Base-by-base conservation (phyloP, 116 monocot species). In the Dioscorea cayenensis region DNA sequence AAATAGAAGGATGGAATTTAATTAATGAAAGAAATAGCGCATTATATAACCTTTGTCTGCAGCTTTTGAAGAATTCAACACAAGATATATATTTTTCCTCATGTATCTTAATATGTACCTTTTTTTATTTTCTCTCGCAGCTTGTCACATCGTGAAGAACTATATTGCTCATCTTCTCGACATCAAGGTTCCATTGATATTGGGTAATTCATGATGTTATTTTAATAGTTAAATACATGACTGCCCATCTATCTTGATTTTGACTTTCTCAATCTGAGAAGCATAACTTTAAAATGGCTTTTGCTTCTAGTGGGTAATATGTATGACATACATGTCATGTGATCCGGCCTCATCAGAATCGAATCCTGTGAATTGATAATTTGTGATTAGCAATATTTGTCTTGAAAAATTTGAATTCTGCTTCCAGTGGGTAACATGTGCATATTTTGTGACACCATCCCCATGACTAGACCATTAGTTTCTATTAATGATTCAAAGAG, bases 61-160 rank as follows among this genome's bases (percentile, higher is more conserved):
- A 55, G 55, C 55, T 55, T 55, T 55, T 55, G 55, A 55, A 55
- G 55, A 55, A 55, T 3, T 55, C n/a, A 55, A 14, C 55, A 14
- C 55, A 32, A 32, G 0, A 32, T 32, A 32, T 55, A 55, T 16
- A 55, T 36, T 10, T 17, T 66, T 43, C 19, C 16, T 66, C 19
- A 16, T 37, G 13, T 43, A 1, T 38, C 19, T 32, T 43, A n/a
- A 66, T 32, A 66, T 38, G 35, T 16, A 32, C 36, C 21, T 62
- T 5, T 69, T 36, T 64, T 49, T 83, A 19, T 67, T 64, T 48
- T 79, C 25, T 70, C 79, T 81, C 77, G 84, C 86, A 91, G 91
- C 81, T 17, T 84, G 80, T 65, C 91, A 95, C 72, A 84, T 91
- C 68, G 95, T 91, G 81, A 95, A 95, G 87, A 95, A 91, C 83